Evolutionary conservation across 768 basidiomycete species (phyloP), one percentile per base, ranked within the genome.

Genomic region (Hydnum rufescens): DNA sequence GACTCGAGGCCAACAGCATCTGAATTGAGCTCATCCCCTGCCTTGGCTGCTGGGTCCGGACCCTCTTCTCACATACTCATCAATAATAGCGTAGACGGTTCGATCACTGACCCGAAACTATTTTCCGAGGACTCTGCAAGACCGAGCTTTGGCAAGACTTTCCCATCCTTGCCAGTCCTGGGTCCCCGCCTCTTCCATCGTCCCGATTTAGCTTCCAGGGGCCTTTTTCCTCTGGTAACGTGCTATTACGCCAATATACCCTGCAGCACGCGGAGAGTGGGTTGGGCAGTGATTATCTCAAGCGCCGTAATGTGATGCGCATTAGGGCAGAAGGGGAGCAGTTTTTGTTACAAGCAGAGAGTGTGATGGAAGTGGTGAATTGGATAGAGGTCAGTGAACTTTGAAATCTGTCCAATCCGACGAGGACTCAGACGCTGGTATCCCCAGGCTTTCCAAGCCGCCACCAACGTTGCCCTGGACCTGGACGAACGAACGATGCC

Each of bases 311-410:
- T 63, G 93, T 97, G 43, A 89, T 97, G 31, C 73, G 95, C 22
- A 76, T 97, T 28, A 68, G 93, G 53, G 68, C 89, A 57, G 89
- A 95, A 63, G 95, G 93, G 8, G 87, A 97, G 68, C 95, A 99
- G 67, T 99, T 99, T 66, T 68, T 99, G 58, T 60, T 99, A 59
- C 93, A 99, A 66, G 85, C 86, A 2, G 75, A 72, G 49, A 80
- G 84, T 61, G 79, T 89, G 34, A 72, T 77, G 42, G 76, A 78
- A 26, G 92, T 96, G 1, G 86, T 97, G 52, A 77, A 82, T 51
- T 92, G 93, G 89, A 92, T 99, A 56, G 93, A 99, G 78, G 87
- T 88, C 58, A 53, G 69, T 60, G 47, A 8, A n/a, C 0, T 43
- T 42, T 39, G 47, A 22, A 36, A 32, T 30, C 51, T 48, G 58